Evolutionary conservation across 345 rosid genomes (phyloP), one percentile per base, ranked within the genome.

Genomic region (Boechera retrofracta): DNA sequence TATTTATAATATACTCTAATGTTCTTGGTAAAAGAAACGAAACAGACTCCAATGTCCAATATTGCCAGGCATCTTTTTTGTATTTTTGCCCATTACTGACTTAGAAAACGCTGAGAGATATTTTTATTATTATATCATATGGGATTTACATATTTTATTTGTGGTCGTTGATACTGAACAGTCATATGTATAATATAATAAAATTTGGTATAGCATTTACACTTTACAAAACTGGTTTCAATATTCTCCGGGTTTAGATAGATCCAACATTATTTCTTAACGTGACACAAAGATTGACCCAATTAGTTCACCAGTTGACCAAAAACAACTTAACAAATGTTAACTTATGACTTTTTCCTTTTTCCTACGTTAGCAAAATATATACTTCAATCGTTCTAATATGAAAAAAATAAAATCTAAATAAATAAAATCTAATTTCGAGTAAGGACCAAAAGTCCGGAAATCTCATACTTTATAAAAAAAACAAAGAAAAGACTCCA

Each of bases 141-240:
- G 1, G 13, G 28, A 35, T 44, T 15, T 13, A 12, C 6, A 32
- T 29, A 26, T 10, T n/a, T 2, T 57, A 71, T 32, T 4, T 36
- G 54, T 59, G 67, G 79, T 59, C 1, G 67, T 67, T 67, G 68
- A 28, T 57, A 76, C 33, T 53, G 13, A 62, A 33, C 8, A 42
- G 49, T 77, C 70, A 59, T 12, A 54, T 10, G 31, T 8, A 16
- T 13, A 41, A 10, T 21, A 10, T 13, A 36, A 3, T 10, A 41
- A 10, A 41, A 11, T 10, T 41, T 41, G 13, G 44, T 45, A 5
- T 5, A 2, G 49, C 49, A 21, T 53, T 53, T 28, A 54, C 21
- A 13, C 5, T 55, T 31, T 31, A 2, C 7, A 58, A 33, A 16
- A 56, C 38, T 1, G 16, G 10, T 15, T 31, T 31, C 4, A 31